These are phyloP conservation scores for Trypanosoma conorhini DNA, from an alignment of 208 protist species.

Conservation along the genomic window DNA sequence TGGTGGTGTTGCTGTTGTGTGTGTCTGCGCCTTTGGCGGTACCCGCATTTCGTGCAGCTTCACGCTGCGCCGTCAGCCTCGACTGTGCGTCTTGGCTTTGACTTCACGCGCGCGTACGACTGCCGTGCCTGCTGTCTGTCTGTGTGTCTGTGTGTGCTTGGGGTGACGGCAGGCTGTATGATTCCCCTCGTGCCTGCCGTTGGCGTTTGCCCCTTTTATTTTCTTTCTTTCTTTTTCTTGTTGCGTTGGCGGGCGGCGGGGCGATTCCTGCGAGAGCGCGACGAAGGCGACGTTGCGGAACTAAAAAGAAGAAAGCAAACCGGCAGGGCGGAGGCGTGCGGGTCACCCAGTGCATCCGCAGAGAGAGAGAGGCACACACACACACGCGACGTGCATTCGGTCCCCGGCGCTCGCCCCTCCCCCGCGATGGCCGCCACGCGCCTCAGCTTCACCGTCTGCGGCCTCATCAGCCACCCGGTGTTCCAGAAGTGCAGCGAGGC, in stretches of 20 bases:
- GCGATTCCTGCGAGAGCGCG: too few species aligned
- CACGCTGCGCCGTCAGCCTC: neutral
- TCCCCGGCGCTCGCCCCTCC: neutral
- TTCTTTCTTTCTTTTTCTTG: neutral
- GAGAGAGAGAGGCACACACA: too few species aligned
- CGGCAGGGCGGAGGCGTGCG: neutral
- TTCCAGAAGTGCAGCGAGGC: slow-evolving; percentile 84
- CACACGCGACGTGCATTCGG: too few species aligned
- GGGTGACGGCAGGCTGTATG: too few species aligned
- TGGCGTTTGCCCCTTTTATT: neutral
- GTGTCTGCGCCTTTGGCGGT: neutral
- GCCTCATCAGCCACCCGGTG: slow-evolving; percentile 44
- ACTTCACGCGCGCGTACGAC: neutral
- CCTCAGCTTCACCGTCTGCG: slow-evolving; percentile 54
- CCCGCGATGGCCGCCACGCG: neutral
- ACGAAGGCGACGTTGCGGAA: neutral
- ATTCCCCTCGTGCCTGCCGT: too few species aligned
- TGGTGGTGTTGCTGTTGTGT: neutral
- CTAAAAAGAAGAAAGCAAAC: neutral
- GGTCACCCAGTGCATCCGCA: too few species aligned
- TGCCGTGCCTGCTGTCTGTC: too few species aligned
- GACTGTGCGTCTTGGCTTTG: neutral
- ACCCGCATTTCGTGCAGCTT: neutral
- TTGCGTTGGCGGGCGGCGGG: neutral
- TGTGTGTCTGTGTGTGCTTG: neutral